phyloP scores from a whole-genome alignment of 129 eudicot species.

The Solidago caesia region DNA sequence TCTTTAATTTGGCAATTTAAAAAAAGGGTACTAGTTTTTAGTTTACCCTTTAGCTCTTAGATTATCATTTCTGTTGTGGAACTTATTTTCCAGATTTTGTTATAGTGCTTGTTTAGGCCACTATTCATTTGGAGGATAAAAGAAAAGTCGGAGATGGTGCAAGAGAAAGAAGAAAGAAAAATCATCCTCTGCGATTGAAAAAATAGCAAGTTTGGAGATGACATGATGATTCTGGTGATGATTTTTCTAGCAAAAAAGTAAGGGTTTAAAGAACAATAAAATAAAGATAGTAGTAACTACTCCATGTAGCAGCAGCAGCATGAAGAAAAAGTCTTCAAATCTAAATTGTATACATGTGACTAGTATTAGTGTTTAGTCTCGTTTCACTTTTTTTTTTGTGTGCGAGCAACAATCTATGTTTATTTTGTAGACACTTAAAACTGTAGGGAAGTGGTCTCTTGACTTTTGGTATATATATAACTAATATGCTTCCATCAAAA shows the following conservation, averaged over 20 bases:
- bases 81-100: too few species aligned
- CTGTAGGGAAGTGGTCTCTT: not conserved
- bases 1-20: too few species aligned
- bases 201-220: constrained; percentile 44
- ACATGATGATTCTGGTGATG: too few species aligned
- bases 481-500: too few species aligned
- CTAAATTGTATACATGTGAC: constrained; percentile 2
- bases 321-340: constrained; percentile 31
- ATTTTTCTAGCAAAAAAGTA: constrained; percentile 42
- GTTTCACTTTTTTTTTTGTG: constrained; percentile 9
- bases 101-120: constrained; percentile 38
- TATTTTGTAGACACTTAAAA: constrained; percentile 19
- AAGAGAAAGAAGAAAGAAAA: constrained; percentile 46
- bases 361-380: constrained; percentile 26
- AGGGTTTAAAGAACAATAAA: constrained; percentile 44
- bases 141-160: constrained; percentile 52
- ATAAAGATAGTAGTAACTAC: constrained; percentile 28
- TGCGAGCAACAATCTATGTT: constrained; percentile 7
- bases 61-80: too few species aligned
- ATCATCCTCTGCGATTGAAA: constrained; percentile 58
- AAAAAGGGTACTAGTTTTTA: too few species aligned
- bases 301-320: constrained; percentile 36
- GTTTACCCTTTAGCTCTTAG: too few species aligned
- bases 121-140: constrained; percentile 81
- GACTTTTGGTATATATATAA: constrained; percentile 28